phyloP scores from a whole-genome alignment of 805 yeast genomes.

The Wickerhamia fluorescens region DNA sequence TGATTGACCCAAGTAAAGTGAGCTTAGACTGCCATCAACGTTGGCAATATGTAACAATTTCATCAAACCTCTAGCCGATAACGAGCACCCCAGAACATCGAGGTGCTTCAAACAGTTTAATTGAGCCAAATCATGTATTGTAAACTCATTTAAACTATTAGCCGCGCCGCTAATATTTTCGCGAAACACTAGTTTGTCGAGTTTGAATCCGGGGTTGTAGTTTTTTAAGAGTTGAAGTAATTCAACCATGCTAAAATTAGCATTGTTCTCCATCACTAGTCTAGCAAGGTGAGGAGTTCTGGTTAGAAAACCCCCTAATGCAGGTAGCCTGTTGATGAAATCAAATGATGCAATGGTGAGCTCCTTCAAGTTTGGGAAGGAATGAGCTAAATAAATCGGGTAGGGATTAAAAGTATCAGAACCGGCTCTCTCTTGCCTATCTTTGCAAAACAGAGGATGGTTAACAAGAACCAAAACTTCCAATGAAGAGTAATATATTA shows the following conservation, averaged over 20 bases:
- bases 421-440: no score
- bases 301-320: conserved; percentile 21
- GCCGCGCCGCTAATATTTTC: conserved; percentile 17
- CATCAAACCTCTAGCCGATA: conserved; percentile 8
- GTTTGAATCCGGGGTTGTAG: conserved; percentile 19
- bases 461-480: conserved; percentile 19
- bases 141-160: conserved; percentile 21
- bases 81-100: conserved; percentile 18
- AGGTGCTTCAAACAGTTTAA: conserved; percentile 16
- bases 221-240: conserved; percentile 23
- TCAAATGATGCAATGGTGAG: conserved; percentile 27
- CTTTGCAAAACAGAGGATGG: no score
- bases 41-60: conserved; percentile 7
- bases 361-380: conserved; percentile 17
- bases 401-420: conserved; percentile 15
- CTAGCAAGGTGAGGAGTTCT: conserved; percentile 10
- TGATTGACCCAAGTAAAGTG: conserved; percentile 8
- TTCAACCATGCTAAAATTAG: conserved; percentile 17
- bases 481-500: conserved; percentile 5
- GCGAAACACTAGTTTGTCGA: conserved; percentile 23
- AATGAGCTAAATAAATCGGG: conserved; percentile 16
- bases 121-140: conserved; percentile 15
- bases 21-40: background rate
- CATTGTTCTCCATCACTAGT: conserved; percentile 29
- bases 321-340: conserved; percentile 18